Evolutionary conservation across 2,329 filamentous ascomycete genomes (phyloP), one percentile per base, ranked within the genome.

Genomic region (Colletotrichum filicis): DNA sequence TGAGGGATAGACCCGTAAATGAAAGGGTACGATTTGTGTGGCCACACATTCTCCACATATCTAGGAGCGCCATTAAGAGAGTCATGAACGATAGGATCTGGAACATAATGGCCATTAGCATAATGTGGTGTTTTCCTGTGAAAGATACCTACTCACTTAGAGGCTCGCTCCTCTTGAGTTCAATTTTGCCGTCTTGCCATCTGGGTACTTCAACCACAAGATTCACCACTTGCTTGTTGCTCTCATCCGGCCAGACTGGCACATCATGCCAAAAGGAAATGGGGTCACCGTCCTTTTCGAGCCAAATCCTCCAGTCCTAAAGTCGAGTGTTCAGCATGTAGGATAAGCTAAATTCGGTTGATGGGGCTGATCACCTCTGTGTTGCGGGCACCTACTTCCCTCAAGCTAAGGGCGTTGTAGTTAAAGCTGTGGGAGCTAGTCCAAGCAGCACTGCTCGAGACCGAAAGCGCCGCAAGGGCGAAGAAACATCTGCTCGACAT

Each of bases 1-100:
- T 85, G 84, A 0, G 84, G 84, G 24, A 85, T 83, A 5, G 83
- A 85, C 0, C 84, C 84, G 61, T 85, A 85, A 30, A 82, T 78
- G 74, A 85, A 85, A 0, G 83, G 84, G 49, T 85, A 85, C 0
- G 82, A 79, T 76, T 82, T 84, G 76, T 85, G 83, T 49, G 84
- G 84, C 82, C 83, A 85, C 11, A 85, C 79, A 30, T 79, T 84
- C 63, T 83, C 81, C 14, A 85, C 83, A 26, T 83, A 85, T 28
- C 84, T 79, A 16, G 80, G 81, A 37, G 77, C 74, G 1, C 79
- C 76, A 16, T 83, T 79, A 60, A 81, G 80, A n/a, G 80, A 78
- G n/a, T 85, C 84, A 35, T 85, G 83, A 37, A 81, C 82, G 66
- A 85, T 83, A 52, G 83, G 84, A 67, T 85, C 82, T 82, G 3